phyloP scores from a whole-genome alignment of 202 grass and related monocot species.

The Miscanthus sacchariflorus region DNA sequence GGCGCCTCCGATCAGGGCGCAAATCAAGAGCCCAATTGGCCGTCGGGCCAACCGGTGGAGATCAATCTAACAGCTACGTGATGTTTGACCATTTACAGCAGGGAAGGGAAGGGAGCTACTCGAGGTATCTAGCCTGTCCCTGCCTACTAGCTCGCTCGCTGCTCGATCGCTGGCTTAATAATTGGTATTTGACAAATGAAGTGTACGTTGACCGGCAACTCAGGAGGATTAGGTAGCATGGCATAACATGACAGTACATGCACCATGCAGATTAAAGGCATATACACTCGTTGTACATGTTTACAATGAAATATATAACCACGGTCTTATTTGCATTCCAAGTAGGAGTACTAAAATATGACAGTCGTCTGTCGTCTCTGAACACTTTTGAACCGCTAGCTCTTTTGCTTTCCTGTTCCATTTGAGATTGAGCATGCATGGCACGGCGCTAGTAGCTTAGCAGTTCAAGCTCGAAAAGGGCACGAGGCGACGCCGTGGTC shows the following conservation, averaged over 20 bases:
- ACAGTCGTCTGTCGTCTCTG: not conserved
- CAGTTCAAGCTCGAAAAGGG: constrained; percentile 18
- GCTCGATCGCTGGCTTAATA: constrained; percentile 21
- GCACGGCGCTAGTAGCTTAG: not conserved
- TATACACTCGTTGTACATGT: not conserved
- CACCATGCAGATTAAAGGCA: constrained; percentile 7
- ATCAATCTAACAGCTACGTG: too few species aligned
- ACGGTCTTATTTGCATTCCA: constrained; percentile 18
- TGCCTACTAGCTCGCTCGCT: not conserved
- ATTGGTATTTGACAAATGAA: constrained; percentile 41
- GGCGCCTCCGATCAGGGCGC: too few species aligned
- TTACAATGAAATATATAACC: not conserved
- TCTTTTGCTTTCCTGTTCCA: not conserved
- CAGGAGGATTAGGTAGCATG: constrained; percentile 51
- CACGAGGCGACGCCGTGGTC: constrained; percentile 6
- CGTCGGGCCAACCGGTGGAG: too few species aligned
- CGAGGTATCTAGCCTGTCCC: too few species aligned
- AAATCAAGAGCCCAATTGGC: too few species aligned
- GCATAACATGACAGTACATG: constrained; percentile 52
- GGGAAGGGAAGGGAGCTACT: too few species aligned
- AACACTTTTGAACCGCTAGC: not conserved
- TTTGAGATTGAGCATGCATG: constrained; percentile 1
- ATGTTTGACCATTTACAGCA: too few species aligned
- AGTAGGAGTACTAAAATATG: constrained; percentile 19
- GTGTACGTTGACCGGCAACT: constrained; percentile 34